These are phyloP conservation scores for Paspalum vaginatum DNA, from an alignment of 176 grass and related monocot species.

Conservation along the genomic window DNA sequence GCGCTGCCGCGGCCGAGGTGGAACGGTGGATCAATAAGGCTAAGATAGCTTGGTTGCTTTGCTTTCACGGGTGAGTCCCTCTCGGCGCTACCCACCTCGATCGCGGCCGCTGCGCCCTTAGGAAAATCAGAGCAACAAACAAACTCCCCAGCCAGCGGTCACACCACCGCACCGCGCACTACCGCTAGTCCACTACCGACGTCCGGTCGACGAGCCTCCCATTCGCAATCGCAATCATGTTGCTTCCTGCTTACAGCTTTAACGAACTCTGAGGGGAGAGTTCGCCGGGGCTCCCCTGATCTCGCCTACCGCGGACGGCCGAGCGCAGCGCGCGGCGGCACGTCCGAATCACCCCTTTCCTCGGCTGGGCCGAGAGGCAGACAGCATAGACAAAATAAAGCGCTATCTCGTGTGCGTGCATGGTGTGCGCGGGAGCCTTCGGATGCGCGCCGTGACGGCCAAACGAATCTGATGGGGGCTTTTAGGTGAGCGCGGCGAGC, in stretches of 20 bases:
- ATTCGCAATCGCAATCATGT: constrained; percentile 45
- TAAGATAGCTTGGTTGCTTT: constrained; percentile 24
- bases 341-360: constrained; percentile 32
- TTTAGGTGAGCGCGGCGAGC: constrained; percentile 44
- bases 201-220: no score
- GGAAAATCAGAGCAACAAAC: constrained; percentile 37
- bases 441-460: constrained; percentile 35
- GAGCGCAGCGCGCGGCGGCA: constrained; percentile 13
- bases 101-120: constrained; percentile 3
- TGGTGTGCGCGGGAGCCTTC: constrained; percentile 32
- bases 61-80: constrained; percentile 52
- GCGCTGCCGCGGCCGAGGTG: no score
- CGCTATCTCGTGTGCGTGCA: neutral
- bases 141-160: constrained; percentile 25
- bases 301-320: constrained; percentile 33
- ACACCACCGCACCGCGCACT: constrained; percentile 19
- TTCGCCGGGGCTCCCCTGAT: neutral
- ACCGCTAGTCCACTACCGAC: neutral
- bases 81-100: constrained; percentile 52
- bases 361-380: neutral
- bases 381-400: neutral
- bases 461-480: constrained; percentile 56
- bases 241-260: constrained; percentile 62
- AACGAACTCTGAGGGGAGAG: constrained; percentile 39
- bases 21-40: no score